Base-by-base conservation (phyloP, 345 rosid genomes). In the Heritiera littoralis region DNA sequence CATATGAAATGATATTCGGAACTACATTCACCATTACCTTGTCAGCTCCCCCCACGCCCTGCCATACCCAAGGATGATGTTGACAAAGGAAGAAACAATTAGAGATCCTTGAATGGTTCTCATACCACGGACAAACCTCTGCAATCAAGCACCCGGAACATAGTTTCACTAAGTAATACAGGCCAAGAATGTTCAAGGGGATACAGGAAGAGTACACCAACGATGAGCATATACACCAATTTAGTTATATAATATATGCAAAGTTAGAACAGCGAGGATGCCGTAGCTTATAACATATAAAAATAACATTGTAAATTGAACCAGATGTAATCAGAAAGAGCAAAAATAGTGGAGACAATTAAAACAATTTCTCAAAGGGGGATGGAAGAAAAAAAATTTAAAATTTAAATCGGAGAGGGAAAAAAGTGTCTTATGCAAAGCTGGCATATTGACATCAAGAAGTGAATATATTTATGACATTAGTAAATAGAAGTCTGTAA, bases 71-170 rank as follows among this genome's bases (percentile, higher is more conserved):
- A 94, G 84, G 73, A 92, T 81, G 60, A 96, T 92, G 87, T 92
- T 94, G 82, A 91, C 48, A 66, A 96, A 92, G 3, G 99, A 92
- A 63, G 95, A 89, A 83, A 96, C 89, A 77, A 96, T 96, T 14
- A 96, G 70, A 4, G 98, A 92, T 78, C 99, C 98, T 81, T 96
- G 99, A 80, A 96, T 87, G 18, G 97, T 92, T 86, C 99, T 92
- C 52, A 96, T 94, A 8, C 86, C 86, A 80, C 83, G 88, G 49
- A 78, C 80, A 81, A 96, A 96, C 82, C 95, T 89, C 99, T 96
- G 90, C 86, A 87, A 80, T 89, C 85, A 86, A 79, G 35, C 70
- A 82, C 68, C 77, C 46, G 17, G 40, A 80, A 23, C 35, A 76
- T 70, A 49, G 7, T 49, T 1, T 35, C 66, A 76, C 65, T 56